These are phyloP conservation scores for Cladobotryum protrusum DNA, from an alignment of 2,329 filamentous ascomycete species.

Conservation along the genomic window DNA sequence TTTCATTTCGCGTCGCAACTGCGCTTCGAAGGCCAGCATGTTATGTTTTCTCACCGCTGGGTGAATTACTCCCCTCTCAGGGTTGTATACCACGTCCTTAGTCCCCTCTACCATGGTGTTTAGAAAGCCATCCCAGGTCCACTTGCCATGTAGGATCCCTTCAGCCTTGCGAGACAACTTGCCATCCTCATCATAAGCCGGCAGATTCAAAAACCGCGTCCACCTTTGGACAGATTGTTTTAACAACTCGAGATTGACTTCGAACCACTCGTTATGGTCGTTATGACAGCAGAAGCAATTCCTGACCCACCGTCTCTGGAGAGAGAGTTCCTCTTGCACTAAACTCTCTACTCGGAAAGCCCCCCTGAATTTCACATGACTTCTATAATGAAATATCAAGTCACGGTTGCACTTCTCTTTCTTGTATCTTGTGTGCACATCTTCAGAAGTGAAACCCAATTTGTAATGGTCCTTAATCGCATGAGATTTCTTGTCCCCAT, in stretches of 20 bases:
- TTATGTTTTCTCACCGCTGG: no score
- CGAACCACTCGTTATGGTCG: background rate
- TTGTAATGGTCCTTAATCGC: background rate
- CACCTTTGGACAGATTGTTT: background rate
- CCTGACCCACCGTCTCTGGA: background rate
- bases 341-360: background rate
- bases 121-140: no score
- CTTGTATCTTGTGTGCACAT: background rate
- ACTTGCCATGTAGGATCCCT: background rate
- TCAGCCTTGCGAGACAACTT: background rate
- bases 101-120: no score
- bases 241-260: background rate
- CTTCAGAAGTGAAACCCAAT: background rate
- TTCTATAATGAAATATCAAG: background rate
- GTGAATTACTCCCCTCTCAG: no score
- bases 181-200: background rate
- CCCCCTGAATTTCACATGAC: background rate
- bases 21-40: no score
- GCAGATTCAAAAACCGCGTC: background rate
- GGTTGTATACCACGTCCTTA: no score
- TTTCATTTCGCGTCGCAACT: no score
- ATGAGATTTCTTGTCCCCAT: no score
- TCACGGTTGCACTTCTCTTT: background rate
- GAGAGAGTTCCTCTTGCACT: background rate
- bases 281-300: background rate